Percentiles rank a stretch among this genome's conserved stretches.
These are phyloP conservation scores for Penicillium odoratum DNA, from an alignment of 495 filamentous ascomycete species.

Conservation along the genomic window DNA sequence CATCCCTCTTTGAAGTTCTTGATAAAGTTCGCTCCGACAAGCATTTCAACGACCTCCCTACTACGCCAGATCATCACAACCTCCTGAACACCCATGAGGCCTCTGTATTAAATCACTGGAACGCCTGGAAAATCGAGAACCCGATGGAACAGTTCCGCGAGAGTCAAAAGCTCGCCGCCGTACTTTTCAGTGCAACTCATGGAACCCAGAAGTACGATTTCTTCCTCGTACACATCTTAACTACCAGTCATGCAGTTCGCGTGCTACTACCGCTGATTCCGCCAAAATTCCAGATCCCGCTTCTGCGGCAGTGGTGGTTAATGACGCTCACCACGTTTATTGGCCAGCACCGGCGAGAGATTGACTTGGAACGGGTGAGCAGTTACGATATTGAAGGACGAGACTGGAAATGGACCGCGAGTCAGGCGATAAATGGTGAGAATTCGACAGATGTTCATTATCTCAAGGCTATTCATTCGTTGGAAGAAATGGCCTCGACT, in stretches of 20 bases:
- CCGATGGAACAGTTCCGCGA: slow-evolving; percentile 71
- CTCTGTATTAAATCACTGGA: slow-evolving; percentile 82
- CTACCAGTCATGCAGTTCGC: slow-evolving; percentile 82
- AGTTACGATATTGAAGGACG: slow-evolving; percentile 60
- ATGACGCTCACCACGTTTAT: slow-evolving; percentile 77
- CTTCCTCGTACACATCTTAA: slow-evolving; percentile 78
- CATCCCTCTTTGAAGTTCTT: slow-evolving; percentile 66
- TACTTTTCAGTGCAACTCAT: slow-evolving; percentile 66
- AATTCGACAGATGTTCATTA: slow-evolving; percentile 74
- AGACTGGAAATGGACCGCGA: slow-evolving; percentile 73
- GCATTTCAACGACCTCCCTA: slow-evolving; percentile 56
- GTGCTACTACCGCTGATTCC: slow-evolving; percentile 81
- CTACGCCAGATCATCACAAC: slow-evolving; percentile 59
- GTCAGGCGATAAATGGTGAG: slow-evolving; percentile 64
- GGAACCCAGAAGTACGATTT: slow-evolving; percentile 66
- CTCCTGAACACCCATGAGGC: slow-evolving; percentile 69
- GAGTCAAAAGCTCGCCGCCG: slow-evolving; percentile 73
- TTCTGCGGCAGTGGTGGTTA: slow-evolving; percentile 88
- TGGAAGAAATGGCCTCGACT: slow-evolving; percentile 70
- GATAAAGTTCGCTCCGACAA: slow-evolving; percentile 54
- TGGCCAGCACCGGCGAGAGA: slow-evolving; percentile 66
- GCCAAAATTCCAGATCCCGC: slow-evolving; percentile 62
- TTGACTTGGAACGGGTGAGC: slow-evolving; percentile 62
- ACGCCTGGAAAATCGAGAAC: slow-evolving; percentile 70
- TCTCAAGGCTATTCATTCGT: slow-evolving; percentile 76